Evolutionary conservation across 2,329 filamentous ascomycete genomes (phyloP).

Genomic region (Nectriaceae sp.): DNA sequence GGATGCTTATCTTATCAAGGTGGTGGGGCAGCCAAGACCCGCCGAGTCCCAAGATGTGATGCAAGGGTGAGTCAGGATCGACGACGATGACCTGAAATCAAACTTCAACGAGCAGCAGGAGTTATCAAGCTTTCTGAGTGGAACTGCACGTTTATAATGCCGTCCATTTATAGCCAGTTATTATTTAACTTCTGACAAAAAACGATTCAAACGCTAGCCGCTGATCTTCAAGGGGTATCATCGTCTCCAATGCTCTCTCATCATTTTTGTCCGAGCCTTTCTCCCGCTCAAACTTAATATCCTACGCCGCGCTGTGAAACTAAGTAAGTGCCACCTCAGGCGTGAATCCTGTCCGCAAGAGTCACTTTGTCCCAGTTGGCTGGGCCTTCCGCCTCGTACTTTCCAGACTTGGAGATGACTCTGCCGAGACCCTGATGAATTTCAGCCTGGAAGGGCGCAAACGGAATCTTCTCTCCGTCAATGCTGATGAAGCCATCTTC

Average conservation of each 20-base stretch:
- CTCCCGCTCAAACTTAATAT: neutral
- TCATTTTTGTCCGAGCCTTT: conserved; percentile 1
- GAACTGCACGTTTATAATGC: no score
- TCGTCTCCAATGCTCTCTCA: conserved; percentile 11
- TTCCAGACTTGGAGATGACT: conserved; percentile 75
- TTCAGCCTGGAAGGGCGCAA: conserved; percentile 89
- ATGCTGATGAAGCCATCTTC: conserved; percentile 86
- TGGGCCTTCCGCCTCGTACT: conserved; percentile 68
- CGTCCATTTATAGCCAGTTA: no score
- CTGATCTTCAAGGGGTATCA: conserved; percentile 27
- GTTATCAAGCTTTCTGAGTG: no score
- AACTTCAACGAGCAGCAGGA: no score
- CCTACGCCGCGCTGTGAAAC: neutral
- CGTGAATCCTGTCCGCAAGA: conserved; percentile 31
- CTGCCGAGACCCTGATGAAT: conserved; percentile 81
- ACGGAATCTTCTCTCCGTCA: conserved; percentile 86
- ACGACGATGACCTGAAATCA: no score
- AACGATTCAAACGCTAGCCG: neutral
- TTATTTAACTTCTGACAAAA: no score
- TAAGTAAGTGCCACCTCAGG: conserved; percentile 10
- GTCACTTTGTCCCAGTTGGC: conserved; percentile 48
- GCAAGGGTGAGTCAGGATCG: no score
- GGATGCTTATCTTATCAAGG: neutral
- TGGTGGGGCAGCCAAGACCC: conserved; percentile 9
- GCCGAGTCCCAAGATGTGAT: no score